These are phyloP conservation scores for Neonectria ditissima DNA, from an alignment of 2,329 filamentous ascomycete genomes.

Conservation along the genomic window DNA sequence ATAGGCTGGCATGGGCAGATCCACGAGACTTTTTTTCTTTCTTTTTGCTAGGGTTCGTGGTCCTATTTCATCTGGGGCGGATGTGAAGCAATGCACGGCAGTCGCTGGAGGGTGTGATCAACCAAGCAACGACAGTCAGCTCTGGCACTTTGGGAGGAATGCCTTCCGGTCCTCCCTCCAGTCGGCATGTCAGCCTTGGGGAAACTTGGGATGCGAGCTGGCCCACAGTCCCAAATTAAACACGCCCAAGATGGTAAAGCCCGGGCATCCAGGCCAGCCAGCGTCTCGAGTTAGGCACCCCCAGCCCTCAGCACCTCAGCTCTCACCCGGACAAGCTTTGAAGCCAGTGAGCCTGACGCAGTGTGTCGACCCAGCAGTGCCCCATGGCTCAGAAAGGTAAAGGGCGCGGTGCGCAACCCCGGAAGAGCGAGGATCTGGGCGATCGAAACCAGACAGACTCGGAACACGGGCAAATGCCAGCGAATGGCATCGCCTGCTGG, in stretches of 20 bases:
- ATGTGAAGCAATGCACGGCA: background rate
- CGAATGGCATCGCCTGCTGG: conserved; percentile 1
- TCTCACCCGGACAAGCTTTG: conserved; percentile 13
- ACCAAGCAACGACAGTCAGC: conserved; percentile 1
- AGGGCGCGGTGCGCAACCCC: background rate
- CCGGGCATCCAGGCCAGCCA: conserved; percentile 8
- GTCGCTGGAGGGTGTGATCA: conserved; percentile 4
- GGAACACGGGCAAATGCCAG: conserved; percentile 13
- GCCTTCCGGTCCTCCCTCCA: background rate
- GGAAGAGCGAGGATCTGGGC: background rate
- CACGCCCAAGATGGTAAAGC: conserved; percentile 12
- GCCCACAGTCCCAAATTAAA: conserved; percentile 28
- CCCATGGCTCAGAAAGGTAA: background rate
- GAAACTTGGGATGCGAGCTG: conserved; percentile 9
- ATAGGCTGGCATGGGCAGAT: background rate
- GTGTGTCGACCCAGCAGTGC: conserved; percentile 3
- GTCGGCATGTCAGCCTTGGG: conserved; percentile 27
- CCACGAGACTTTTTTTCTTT: background rate
- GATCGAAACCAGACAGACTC: conserved; percentile 12
- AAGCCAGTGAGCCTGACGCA: background rate
- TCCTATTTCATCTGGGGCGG: conserved; percentile 2
- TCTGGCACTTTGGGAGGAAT: background rate
- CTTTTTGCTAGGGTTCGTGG: background rate
- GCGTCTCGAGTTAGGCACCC: conserved; percentile 14
- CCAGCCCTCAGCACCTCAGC: background rate